Evolutionary conservation across 2,329 filamentous ascomycete genomes (phyloP), one percentile per base, ranked within the genome.

Genomic region (Aspergillus novofumigatus): DNA sequence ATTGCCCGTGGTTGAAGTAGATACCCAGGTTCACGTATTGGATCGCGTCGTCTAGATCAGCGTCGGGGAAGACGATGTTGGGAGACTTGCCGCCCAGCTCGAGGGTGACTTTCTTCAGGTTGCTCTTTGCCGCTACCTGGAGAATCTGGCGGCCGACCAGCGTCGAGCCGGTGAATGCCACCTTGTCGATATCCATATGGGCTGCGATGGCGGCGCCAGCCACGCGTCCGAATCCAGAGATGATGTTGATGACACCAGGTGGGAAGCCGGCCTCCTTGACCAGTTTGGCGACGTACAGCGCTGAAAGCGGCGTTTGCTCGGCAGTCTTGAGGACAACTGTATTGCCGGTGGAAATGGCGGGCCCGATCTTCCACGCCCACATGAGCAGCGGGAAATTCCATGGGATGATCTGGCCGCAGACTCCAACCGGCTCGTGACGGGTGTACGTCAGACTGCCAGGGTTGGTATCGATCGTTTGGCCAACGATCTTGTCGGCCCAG

Each of bases 401-500:
- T 65, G 90, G 90, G 69, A 94, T 93, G 73, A 94, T 93, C 76
- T 95, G 90, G 72, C 87, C 91, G 75, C 90, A 94, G 61, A 92
- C 88, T 76, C 89, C 89, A 62, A 86, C 77, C 38, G 91, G 89
- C 82, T 96, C 91, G 67, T 86, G 85, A 72, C 83, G 82, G 66
- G 90, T 92, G 81, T 94, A 95, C 81, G 89, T 88, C 80, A 95
- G 91, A 75, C 86, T 90, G 65, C 91, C 88, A 55, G 85, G 83
- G 69, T 83, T 79, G 65, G 91, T 89, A 69, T 95, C 90, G 62
- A 94, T 86, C 61, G 91, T 90, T 82, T 92, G 91, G 76, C 91
- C 91, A 79, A 89, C 83, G 66, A 95, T 89, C 87, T 96, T 96
- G 82, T 96, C 95, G 91, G 81, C 94, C 88, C 90, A 96, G 62